These are phyloP conservation scores for Cercophora samala DNA, from an alignment of 495 filamentous ascomycete genomes.

Conservation along the genomic window DNA sequence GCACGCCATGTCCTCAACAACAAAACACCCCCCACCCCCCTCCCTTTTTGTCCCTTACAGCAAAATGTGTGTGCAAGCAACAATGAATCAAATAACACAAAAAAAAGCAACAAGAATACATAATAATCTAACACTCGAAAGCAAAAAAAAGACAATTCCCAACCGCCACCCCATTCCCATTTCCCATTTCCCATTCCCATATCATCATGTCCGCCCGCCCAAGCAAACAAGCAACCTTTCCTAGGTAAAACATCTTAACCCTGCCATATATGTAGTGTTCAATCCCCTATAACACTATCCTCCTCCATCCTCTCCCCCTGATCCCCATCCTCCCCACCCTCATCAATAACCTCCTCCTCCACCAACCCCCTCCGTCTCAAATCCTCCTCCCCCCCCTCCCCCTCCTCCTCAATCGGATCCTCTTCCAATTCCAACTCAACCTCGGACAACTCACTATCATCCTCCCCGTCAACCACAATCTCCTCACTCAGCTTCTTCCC, in stretches of 20 bases:
- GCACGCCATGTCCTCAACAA: too few relatives aligned
- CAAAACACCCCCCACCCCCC: background rate
- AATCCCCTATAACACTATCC: conserved; percentile 71
- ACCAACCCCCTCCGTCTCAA: conserved; percentile 57
- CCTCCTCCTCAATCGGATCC: background rate
- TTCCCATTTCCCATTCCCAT: too few relatives aligned
- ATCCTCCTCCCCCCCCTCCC: conserved; percentile 54
- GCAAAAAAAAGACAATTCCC: conserved; percentile 3
- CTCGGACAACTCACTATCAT: conserved; percentile 47
- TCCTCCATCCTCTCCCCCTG: conserved; percentile 46
- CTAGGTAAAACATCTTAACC: background rate
- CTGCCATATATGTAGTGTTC: conserved; percentile 9
- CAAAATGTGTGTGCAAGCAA: background rate
- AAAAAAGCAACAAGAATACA: conserved; percentile 15
- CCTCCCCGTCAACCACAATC: conserved; percentile 46
- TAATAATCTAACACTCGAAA: background rate
- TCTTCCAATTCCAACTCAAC: conserved; percentile 47
- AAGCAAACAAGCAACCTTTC: background rate
- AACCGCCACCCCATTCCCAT: background rate
- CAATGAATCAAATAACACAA: background rate
- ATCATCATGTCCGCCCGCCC: background rate
- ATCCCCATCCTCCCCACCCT: conserved; percentile 46
- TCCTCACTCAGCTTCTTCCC: conserved; percentile 44
- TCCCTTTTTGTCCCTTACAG: background rate
- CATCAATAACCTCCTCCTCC: conserved; percentile 45